Percentiles rank a stretch among this genome's conserved stretches.
Conservation (phyloP, 2,329 filamentous ascomycete genomes). For the Colletotrichum musae region DNA sequence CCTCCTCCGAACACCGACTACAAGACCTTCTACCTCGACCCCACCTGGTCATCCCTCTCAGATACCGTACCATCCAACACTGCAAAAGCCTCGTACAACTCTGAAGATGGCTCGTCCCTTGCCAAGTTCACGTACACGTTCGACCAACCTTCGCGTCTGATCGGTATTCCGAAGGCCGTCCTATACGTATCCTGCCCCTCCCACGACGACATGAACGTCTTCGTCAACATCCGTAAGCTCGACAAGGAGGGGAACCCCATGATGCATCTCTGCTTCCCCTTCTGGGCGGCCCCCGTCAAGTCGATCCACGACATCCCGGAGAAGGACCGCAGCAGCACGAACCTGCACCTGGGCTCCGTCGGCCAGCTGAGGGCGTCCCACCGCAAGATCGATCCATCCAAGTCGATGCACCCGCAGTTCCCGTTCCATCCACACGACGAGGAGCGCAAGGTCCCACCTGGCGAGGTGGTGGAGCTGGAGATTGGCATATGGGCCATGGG, state of each 20-base stretch:
- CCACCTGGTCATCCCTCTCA: conserved; percentile 22
- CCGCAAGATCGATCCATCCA: conserved; percentile 52
- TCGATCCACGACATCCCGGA: conserved; percentile 48
- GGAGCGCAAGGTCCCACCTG: conserved; percentile 56
- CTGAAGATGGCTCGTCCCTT: conserved; percentile 46
- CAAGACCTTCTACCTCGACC: conserved; percentile 48
- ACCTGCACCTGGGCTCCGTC: conserved; percentile 57
- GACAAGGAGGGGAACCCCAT: conserved; percentile 58
- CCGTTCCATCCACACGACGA: conserved; percentile 55
- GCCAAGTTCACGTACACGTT: conserved; percentile 58
- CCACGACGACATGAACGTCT: conserved; percentile 61
- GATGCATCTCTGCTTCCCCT: conserved; percentile 60
- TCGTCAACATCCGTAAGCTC: conserved; percentile 59
- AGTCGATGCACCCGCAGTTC: conserved; percentile 50
- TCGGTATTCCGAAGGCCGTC: conserved; percentile 62
- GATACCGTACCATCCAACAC: not conserved
- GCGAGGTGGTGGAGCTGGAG: conserved; percentile 59
- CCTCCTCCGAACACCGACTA: conserved; percentile 53
- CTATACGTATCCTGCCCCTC: conserved; percentile 60
- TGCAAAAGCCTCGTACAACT: conserved; percentile 49
- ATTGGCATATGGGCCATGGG: conserved; percentile 64
- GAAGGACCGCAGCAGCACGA: conserved; percentile 56
- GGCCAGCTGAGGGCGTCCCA: conserved; percentile 62
- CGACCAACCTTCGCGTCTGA: conserved; percentile 52
- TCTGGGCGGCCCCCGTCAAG: conserved; percentile 45